Base-by-base conservation (phyloP, 306 rosid species). In the Sophora flavescens region DNA sequence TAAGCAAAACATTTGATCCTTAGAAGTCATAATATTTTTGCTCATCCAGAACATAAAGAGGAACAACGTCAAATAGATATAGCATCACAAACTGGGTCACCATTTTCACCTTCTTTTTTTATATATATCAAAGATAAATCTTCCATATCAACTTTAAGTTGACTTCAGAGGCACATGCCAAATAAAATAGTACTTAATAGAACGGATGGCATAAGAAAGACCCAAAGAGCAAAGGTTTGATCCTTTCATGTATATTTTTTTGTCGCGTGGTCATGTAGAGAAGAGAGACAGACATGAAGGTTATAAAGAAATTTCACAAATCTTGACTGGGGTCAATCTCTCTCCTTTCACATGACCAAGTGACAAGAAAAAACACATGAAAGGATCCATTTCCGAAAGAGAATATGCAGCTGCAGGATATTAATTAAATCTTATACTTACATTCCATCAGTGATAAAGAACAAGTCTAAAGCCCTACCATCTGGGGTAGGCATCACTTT, bases 401-500 rank as follows among this genome's bases (percentile, higher is more conserved):
- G 14, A 3, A 44, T 10, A 44, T 44, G 17, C 54, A 52, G 81
- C 33, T 61, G 71, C 77, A 39, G 38, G 1, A 81, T 15, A 76
- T 18, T 54, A 60, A 39, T 28, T 30, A 28, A 72, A 45, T 73
- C 63, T 68, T 15, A 47, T 76, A 83, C 97, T 90, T 52, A 93
- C 98, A 93, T 59, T 81, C 83, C 88, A 75, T 93, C 98, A 0
- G 94, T 93, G 82, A 93, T 84, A 83, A 93, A 90, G 88, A 93
- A 90, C 71, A 93, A 70, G 68, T 90, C 93, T 45, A 93, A 83
- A 70, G 87, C 98, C 84, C 87, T 86, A 66, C 96, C 96, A 80
- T 90, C 98, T 0, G 98, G 98, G 6, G 98, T 90, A 15, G 96
- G 93, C 98, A 93, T 93, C 80, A 84, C 94, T 83, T 93, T 93